Evolutionary conservation across 805 yeast species (phyloP), one percentile per base, ranked within the genome.

Genomic region (Candida dajiaensis): DNA sequence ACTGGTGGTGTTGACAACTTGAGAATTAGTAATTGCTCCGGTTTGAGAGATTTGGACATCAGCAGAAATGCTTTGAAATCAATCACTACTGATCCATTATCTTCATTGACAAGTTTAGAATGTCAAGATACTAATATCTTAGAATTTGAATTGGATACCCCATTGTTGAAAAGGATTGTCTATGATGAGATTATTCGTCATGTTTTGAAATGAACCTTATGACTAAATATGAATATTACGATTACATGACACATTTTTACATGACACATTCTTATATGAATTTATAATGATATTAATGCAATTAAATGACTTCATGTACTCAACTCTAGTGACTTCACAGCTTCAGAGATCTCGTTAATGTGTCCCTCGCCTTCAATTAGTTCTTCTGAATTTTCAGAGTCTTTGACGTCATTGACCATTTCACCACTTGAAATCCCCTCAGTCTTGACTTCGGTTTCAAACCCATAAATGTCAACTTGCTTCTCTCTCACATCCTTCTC

Each of bases 1-100:
- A 46, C 37, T 15, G 54, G 56, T 15, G 56, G 56, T 2, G 15
- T 52, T 2, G 37, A 47, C 12, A 40, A 37, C 3, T 25, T 52
- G 18, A 25, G 19, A 7, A 11, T 52, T 6, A 13, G 16, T 6
- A 40, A 42, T 28, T 46, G 45, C 22, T 25, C 28, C 3, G 40
- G 31, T 18, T 39, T 52, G 28, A 38, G 20, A 22, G 43, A 43
- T 38, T 21, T 52, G 19, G 44, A 51, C 20, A 38, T 51, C 2
- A 45, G 52, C 18, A 42, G 41, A 20, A 51, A 51, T 36, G 45
- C 42, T 15, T 23, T 50, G 10, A 33, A 38, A 7, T n/a, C 18
- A 2, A 22, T 48, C 19, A 8, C 23, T 1, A n/a, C 41, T 4
- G 42, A 38, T 4, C 16, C 44, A 11, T 37, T 45, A 18, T 37